Evolutionary conservation across 495 filamentous ascomycete species (phyloP).

Genomic region (Chaetomium cochliodes): DNA sequence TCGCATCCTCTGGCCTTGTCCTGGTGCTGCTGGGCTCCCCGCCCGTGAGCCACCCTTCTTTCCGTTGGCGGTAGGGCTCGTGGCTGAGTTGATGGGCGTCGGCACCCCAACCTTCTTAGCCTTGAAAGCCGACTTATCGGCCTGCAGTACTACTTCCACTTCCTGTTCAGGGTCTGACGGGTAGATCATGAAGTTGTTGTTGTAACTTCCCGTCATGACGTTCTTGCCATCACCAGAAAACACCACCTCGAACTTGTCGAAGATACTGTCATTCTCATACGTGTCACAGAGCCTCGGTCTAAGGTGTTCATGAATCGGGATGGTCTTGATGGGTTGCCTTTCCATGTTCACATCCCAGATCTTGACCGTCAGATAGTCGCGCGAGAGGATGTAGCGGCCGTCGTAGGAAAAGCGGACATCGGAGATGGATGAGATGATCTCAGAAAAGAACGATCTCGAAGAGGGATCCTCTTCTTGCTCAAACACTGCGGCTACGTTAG

Average conservation of each 20-base stretch:
- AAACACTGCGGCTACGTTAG: constrained; percentile 65
- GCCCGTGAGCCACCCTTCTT: constrained; percentile 84
- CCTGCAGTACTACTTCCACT: constrained; percentile 94
- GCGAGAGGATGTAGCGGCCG: constrained; percentile 93
- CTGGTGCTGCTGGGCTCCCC: constrained; percentile 80
- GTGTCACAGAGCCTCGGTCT: constrained; percentile 94
- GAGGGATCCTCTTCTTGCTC: constrained; percentile 99
- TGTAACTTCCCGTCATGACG: constrained; percentile 99
- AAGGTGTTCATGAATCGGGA: constrained; percentile 96
- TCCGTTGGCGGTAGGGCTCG: constrained; percentile 67
- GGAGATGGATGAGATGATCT: constrained; percentile 99
- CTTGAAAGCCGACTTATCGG: constrained; percentile 98
- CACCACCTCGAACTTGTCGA: constrained; percentile 99
- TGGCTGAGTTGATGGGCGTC: constrained; percentile 85
- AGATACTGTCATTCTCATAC: constrained; percentile 99
- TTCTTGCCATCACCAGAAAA: constrained; percentile 98
- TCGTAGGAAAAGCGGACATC: constrained; percentile 97
- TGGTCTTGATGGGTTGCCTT: constrained; percentile 92
- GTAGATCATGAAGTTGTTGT: constrained; percentile 99
- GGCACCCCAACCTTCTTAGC: constrained; percentile 99
- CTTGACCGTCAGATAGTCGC: constrained; percentile 97
- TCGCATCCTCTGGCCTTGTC: constrained; percentile 88
- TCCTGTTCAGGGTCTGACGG: constrained; percentile 93
- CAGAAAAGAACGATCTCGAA: constrained; percentile 97
- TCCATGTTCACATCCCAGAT: constrained; percentile 99